Evolutionary conservation across 106 monocot species (phyloP), one percentile per base, ranked within the genome.

Genomic region (Dioscorea dumetorum): DNA sequence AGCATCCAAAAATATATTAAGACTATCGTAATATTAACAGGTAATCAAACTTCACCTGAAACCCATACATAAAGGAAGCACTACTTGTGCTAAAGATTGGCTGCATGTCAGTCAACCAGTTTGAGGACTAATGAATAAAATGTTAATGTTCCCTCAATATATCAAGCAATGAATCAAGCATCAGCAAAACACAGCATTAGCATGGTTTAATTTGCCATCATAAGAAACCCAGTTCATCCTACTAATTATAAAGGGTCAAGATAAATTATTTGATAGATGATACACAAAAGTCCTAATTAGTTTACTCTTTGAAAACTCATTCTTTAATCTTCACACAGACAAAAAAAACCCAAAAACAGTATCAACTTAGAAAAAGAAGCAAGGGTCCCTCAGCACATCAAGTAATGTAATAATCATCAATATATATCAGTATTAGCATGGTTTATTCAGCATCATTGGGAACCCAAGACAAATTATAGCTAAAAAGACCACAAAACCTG

Each of bases 401-500:
- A 12, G 54, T 50, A 48, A 24, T 28, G 5, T 49, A 17, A 53
- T 12, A 60, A 13, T 63, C 67, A 13, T 63, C 63, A 67, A 60
- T 28, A 3, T 18, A 73, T 17, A 28, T 73, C 78, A 79, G 73
- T 24, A 79, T 64, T 79, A 73, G 73, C 72, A 79, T 79, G 78
- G 73, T 69, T 33, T 14, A 35, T 17, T 58, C 2, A 63, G 28
- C 68, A 73, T 72, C 68, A 79, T 61, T 6, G 66, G 78, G 62
- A 56, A 73, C 73, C 54, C 49, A 62, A 35, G 13, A 4, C 35
- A 32, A 58, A 41, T 1, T 54, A 16, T 54, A 54, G 54, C 4
- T 19, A 54, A 0, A 5, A 54, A 28, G 21, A 57, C 16, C 19
- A 33, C 8, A 24, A 19, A 62, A 50, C 2, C n/a, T 13, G n/a